Base-by-base conservation (phyloP, 768 basidiomycete species). In the Agaricus subrufescens region DNA sequence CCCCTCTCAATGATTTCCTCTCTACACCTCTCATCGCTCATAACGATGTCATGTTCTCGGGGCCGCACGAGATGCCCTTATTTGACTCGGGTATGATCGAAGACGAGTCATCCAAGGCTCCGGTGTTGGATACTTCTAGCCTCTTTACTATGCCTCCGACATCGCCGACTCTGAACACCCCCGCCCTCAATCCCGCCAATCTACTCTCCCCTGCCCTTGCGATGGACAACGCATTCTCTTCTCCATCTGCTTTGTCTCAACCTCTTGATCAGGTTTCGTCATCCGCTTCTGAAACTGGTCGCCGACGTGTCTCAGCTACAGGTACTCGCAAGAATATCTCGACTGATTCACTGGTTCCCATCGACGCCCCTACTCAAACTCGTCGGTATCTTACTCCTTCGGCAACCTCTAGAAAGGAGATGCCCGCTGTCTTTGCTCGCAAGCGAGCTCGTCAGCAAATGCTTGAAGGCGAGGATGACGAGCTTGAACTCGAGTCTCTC, bases 271-370 rank as follows among this genome's bases (percentile, higher is more conserved):
- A 61, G 7, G 43, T 59, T 6, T 30, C 56, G 4, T 23, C 61
- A n/a, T 29, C 65, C 8, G 56, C 62, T 12, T 34, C 63, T 12
- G 56, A 62, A 44, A 60, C 27, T 12, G 25, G 47, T 52, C 61
- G 48, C 60, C 78, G 71, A 26, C 71, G 73, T 42, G 60, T 52
- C 52, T 56, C 62, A 0, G 83, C 80, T 4, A 89, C 82, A 2
- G 87, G 86, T n/a, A 89, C 86, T 6, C 84, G 89, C 59, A 85
- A 83, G 68, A 85, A 86, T 66, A 71, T 86, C 39, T 82, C 77
- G 0, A 81, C 86, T 1, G 77, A 76, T 23, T 66, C 79, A 1
- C 79, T 91, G 34, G 80, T 92, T 10, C 80, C 86, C 11, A 61
- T 84, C 62, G 84, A 89, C 46, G 90, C 90, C 1, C 91, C 90